These are phyloP conservation scores for Wickerhamiella allomyrinae DNA, from an alignment of 805 yeast species.

Conservation along the genomic window DNA sequence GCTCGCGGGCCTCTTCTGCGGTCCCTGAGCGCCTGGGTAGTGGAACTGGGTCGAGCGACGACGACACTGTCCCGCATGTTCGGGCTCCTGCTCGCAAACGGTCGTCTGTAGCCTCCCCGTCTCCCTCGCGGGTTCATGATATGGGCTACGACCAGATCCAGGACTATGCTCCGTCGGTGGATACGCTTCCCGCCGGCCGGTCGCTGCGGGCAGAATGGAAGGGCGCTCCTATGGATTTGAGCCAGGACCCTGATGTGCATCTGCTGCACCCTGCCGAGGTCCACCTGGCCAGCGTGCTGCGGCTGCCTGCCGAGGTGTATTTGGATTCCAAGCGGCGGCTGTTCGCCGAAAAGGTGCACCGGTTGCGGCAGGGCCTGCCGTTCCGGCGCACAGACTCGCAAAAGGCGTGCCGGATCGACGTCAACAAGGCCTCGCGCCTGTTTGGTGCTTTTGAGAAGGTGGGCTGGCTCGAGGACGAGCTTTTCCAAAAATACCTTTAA, in stretches of 20 bases:
- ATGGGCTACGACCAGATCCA: slow-evolving; percentile 33
- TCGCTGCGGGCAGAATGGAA: slow-evolving; percentile 90
- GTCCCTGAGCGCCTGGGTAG: neutral
- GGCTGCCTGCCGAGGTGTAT: slow-evolving; percentile 78
- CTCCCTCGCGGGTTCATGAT: slow-evolving; percentile 28
- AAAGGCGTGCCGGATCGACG: slow-evolving; percentile 94
- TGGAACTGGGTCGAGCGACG: neutral
- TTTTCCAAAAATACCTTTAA: slow-evolving; percentile 38
- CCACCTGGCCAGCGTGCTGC: slow-evolving; percentile 67
- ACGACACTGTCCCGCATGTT: neutral
- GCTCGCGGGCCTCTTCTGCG: slow-evolving; percentile 3
- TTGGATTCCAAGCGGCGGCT: slow-evolving; percentile 65
- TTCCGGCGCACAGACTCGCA: slow-evolving; percentile 96
- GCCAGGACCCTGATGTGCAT: slow-evolving; percentile 54
- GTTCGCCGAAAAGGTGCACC: slow-evolving; percentile 75
- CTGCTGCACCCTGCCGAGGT: slow-evolving; percentile 87
- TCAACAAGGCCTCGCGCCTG: slow-evolving; percentile 83
- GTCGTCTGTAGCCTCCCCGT: neutral
- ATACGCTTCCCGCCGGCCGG: slow-evolving; percentile 51
- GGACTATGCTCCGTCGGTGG: slow-evolving; percentile 65
- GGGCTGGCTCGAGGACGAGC: slow-evolving; percentile 77
- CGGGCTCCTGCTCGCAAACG: slow-evolving; percentile 1
- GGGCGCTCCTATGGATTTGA: slow-evolving; percentile 91
- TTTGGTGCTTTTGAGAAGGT: slow-evolving; percentile 83
- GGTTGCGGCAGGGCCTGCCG: slow-evolving; percentile 54